Evolutionary conservation across 495 filamentous ascomycete genomes (phyloP).

Genomic region (Podospora pseudoanserina): DNA sequence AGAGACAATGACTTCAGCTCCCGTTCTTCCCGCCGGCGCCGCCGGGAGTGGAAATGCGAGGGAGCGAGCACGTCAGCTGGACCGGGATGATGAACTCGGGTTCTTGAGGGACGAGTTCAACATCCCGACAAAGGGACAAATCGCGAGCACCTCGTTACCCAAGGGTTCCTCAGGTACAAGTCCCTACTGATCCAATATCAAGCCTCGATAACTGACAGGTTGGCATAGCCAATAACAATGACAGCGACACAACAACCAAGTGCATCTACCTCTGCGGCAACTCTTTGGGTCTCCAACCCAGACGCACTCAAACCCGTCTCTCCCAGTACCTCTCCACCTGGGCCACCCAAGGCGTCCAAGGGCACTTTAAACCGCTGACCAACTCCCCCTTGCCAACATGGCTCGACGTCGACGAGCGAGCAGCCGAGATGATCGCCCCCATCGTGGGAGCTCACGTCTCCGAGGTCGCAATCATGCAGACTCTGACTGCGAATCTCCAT

Average conservation of each 20-base stretch:
- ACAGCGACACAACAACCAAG: conserved; percentile 23
- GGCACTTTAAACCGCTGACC: conserved; percentile 82
- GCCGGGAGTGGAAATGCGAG: conserved; percentile 2
- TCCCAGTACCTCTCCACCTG: conserved; percentile 77
- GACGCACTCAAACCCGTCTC: conserved; percentile 64
- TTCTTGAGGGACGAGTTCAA: conserved; percentile 73
- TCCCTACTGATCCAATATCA: neutral
- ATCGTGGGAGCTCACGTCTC: conserved; percentile 75
- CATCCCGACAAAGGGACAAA: conserved; percentile 74
- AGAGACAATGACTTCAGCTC: conserved; percentile 12
- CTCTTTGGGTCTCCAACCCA: conserved; percentile 88
- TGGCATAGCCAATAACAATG: conserved; percentile 19
- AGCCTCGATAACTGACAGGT: neutral
- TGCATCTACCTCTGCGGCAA: conserved; percentile 95
- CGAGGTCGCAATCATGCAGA: conserved; percentile 93
- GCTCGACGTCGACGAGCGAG: conserved; percentile 71
- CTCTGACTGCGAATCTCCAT: conserved; percentile 88
- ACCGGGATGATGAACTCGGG: conserved; percentile 64
- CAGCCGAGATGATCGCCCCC: conserved; percentile 70
- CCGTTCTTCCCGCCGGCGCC: neutral
- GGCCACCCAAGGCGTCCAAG: conserved; percentile 89
- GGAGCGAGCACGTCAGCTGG: conserved; percentile 42
- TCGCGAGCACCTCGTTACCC: conserved; percentile 62
- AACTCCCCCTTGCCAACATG: conserved; percentile 74
- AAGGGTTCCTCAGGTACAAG: conserved; percentile 28